Evolutionary conservation across 2,329 filamentous ascomycete genomes (phyloP).

Genomic region (Penicillium griseofulvum): DNA sequence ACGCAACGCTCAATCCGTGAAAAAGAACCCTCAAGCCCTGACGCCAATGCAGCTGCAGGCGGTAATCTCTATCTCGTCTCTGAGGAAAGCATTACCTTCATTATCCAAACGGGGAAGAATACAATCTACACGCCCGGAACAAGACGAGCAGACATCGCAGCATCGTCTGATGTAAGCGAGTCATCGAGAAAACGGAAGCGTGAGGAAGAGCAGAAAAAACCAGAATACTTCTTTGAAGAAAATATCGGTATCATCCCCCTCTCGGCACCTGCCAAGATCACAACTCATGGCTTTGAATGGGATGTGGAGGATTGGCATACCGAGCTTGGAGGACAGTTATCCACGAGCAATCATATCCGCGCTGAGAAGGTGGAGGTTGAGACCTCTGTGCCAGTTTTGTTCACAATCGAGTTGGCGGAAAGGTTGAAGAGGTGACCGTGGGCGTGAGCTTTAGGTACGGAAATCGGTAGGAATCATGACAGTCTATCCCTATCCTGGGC

Average conservation of each 20-base stretch:
- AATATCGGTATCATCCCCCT: conserved; percentile 86
- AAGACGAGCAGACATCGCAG: conserved; percentile 15
- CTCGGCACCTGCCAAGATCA: conserved; percentile 73
- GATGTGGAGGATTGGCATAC: conserved; percentile 82
- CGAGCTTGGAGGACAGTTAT: conserved; percentile 68
- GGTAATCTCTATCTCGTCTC: conserved; percentile 76
- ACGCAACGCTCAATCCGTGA: conserved; percentile 27
- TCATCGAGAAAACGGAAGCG: conserved; percentile 9
- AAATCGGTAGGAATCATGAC: neutral
- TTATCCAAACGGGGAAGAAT: conserved; percentile 70
- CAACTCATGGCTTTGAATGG: conserved; percentile 82
- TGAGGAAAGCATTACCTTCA: conserved; percentile 75
- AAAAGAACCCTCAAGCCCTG: neutral
- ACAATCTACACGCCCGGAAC: conserved; percentile 61
- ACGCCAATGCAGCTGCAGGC: conserved; percentile 13
- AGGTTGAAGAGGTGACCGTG: conserved; percentile 33
- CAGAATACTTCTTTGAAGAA: conserved; percentile 60
- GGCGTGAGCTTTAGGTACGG: neutral
- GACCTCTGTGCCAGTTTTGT: conserved; percentile 65
- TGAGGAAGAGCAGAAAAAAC: conserved; percentile 15
- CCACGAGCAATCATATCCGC: conserved; percentile 77
- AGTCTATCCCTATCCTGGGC: neutral
- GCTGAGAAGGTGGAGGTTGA: conserved; percentile 59
- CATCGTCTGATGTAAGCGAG: neutral
- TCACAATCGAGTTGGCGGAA: conserved; percentile 65